These are phyloP conservation scores for Sphagnurus paluster DNA, from an alignment of 1,284 basidiomycete genomes.

Conservation along the genomic window DNA sequence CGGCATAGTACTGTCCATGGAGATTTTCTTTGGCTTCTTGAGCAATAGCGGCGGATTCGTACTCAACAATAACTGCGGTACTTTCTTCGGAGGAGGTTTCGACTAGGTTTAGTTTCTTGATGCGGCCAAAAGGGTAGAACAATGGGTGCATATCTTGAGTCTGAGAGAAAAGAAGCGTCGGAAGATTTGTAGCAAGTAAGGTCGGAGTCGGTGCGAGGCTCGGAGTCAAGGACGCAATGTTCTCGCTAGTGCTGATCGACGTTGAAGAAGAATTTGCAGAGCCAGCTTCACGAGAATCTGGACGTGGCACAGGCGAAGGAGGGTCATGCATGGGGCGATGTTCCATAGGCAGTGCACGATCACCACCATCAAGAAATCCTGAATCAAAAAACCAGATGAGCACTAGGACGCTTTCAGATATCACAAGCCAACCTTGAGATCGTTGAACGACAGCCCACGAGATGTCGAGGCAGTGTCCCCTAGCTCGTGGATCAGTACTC, in stretches of 20 bases:
- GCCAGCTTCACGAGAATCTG: conserved; percentile 21
- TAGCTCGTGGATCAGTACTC: conserved; percentile 27
- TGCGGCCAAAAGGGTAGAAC: conserved; percentile 67
- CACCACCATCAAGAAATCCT: conserved; percentile 81
- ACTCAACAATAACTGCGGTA: conserved; percentile 63
- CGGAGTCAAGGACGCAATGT: conserved; percentile 31
- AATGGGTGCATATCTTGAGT: conserved; percentile 68
- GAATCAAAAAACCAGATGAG: neutral
- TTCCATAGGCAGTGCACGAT: conserved; percentile 62
- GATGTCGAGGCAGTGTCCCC: conserved; percentile 70
- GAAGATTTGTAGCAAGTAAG: conserved; percentile 65
- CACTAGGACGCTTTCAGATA: neutral
- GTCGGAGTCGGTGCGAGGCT: conserved; percentile 46
- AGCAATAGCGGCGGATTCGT: conserved; percentile 50
- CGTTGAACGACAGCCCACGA: conserved; percentile 84
- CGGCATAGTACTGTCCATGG: conserved; percentile 60
- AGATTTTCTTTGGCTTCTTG: conserved; percentile 62
- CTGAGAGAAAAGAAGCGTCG: conserved; percentile 65
- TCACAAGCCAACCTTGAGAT: conserved; percentile 56
- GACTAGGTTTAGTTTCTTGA: conserved; percentile 53
- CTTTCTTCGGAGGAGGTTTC: conserved; percentile 35
- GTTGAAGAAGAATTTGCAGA: conserved; percentile 29
- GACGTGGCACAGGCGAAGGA: conserved; percentile 22
- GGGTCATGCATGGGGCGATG: conserved; percentile 41
- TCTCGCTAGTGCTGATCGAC: conserved; percentile 28